phyloP scores from a whole-genome alignment of 768 basidiomycete genomes.

The Pleurotus citrinopileatus region DNA sequence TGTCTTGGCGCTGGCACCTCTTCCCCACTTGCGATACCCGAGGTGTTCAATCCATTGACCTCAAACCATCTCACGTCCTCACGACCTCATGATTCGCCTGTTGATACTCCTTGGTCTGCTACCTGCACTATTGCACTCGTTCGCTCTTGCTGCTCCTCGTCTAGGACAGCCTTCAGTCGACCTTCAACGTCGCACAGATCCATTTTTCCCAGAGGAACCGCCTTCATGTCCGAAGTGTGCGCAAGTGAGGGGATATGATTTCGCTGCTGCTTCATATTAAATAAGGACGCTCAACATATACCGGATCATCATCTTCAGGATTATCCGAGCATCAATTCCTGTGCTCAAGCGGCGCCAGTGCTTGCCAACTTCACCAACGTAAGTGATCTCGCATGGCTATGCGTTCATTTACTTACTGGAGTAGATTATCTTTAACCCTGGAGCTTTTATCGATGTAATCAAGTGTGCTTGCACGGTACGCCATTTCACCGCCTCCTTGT shows the following conservation, averaged over 20 bases:
- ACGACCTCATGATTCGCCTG: neutral
- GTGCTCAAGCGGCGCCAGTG: conserved; percentile 55
- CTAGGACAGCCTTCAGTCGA: neutral
- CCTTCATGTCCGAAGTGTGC: conserved; percentile 60
- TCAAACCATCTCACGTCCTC: neutral
- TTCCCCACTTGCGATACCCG: neutral
- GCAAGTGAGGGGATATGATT: conserved; percentile 28
- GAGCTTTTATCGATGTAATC: conserved; percentile 59
- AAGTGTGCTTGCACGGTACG: conserved; percentile 52
- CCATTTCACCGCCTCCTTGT: too few relatives aligned
- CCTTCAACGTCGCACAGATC: conserved; percentile 20
- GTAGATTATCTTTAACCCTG: conserved; percentile 63
- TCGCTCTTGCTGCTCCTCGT: conserved; percentile 8
- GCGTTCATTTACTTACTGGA: neutral
- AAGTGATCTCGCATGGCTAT: conserved; percentile 11
- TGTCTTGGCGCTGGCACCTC: neutral
- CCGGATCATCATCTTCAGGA: conserved; percentile 28
- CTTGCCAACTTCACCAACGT: conserved; percentile 57
- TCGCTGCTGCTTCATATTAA: neutral
- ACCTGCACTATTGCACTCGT: neutral
- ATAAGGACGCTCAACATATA: neutral
- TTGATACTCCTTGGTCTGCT: neutral
- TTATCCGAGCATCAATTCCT: conserved; percentile 52
- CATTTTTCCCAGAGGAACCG: conserved; percentile 50
- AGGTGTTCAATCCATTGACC: neutral